phyloP scores from a whole-genome alignment of 352 stramenopile genomes.

The Hyaloperonospora brassicae region DNA sequence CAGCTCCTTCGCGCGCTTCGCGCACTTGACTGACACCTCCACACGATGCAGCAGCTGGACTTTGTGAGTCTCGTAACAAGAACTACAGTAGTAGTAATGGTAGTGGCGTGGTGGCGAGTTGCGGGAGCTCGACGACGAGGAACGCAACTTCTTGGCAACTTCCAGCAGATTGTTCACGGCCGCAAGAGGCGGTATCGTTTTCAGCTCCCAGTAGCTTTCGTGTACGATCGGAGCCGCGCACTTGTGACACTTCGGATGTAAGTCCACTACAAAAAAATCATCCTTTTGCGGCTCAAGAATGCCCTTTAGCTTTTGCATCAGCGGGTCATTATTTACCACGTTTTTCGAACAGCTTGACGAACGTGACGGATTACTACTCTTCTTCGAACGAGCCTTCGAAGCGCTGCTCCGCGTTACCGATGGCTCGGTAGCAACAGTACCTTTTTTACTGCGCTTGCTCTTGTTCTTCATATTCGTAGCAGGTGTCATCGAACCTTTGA shows the following conservation, averaged over 20 bases:
- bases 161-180: conserved; percentile 77
- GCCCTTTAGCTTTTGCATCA: conserved; percentile 97
- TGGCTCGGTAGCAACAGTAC: conserved; percentile 38
- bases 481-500: conserved; percentile 25
- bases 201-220: conserved; percentile 78
- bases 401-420: conserved; percentile 54
- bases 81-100: conserved; percentile 71
- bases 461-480: conserved; percentile 46
- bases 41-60: conserved; percentile 68
- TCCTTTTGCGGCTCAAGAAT: conserved; percentile 99
- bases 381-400: conserved; percentile 65
- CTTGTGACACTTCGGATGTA: conserved; percentile 88
- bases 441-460: conserved; percentile 51
- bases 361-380: conserved; percentile 34
- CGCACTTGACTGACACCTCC: conserved; percentile 50
- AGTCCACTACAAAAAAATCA: conserved; percentile 97
- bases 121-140: conserved; percentile 56
- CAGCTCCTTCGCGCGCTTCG: conserved; percentile 60
- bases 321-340: conserved; percentile 84
- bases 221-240: conserved; percentile 79
- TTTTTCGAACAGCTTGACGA: conserved; percentile 53
- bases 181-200: conserved; percentile 48
- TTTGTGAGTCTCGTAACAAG: conserved; percentile 70
- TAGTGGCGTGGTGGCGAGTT: conserved; percentile 71
- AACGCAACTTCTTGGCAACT: conserved; percentile 61